Evolutionary conservation across 306 rosid species (phyloP).

Genomic region (Carpinus fangiana): DNA sequence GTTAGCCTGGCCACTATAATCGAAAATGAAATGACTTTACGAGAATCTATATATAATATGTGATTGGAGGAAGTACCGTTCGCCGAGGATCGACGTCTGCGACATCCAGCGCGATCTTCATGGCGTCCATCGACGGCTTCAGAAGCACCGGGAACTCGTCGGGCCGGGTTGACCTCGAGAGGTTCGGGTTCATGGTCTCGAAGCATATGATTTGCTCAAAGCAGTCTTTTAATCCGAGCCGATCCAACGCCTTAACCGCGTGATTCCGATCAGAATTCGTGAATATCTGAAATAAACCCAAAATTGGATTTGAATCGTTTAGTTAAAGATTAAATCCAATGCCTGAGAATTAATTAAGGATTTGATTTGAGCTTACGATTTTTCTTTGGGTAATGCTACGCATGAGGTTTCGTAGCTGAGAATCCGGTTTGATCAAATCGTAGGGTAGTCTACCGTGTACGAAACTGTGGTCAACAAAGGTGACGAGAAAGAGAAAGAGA

Average conservation of each 20-base stretch:
- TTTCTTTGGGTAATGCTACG: conserved; percentile 62
- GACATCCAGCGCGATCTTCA: conserved; percentile 50
- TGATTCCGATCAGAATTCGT: conserved; percentile 81
- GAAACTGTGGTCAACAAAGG: conserved; percentile 41
- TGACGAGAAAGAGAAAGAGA: not conserved
- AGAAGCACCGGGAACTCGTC: conserved; percentile 71
- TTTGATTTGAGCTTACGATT: conserved; percentile 39
- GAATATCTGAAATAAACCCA: conserved; percentile 50
- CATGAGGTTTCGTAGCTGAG: conserved; percentile 60
- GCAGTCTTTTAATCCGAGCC: conserved; percentile 62
- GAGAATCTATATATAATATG: not conserved
- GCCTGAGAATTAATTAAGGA: not conserved
- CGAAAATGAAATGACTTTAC: too few species aligned
- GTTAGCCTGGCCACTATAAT: too few species aligned
- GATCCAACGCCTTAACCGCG: conserved; percentile 56
- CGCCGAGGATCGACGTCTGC: conserved; percentile 69
- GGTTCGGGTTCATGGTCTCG: conserved; percentile 87
- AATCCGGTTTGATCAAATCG: conserved; percentile 61
- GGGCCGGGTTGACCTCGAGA: conserved; percentile 49
- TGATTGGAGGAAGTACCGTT: conserved; percentile 41
- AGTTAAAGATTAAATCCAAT: not conserved
- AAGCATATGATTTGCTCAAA: conserved; percentile 79
- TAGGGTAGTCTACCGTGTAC: conserved; percentile 94
- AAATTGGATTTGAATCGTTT: not conserved
- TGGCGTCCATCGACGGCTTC: conserved; percentile 76